These are phyloP conservation scores for Aspergillus wentii DNA, from an alignment of 495 filamentous ascomycete genomes.

Conservation along the genomic window DNA sequence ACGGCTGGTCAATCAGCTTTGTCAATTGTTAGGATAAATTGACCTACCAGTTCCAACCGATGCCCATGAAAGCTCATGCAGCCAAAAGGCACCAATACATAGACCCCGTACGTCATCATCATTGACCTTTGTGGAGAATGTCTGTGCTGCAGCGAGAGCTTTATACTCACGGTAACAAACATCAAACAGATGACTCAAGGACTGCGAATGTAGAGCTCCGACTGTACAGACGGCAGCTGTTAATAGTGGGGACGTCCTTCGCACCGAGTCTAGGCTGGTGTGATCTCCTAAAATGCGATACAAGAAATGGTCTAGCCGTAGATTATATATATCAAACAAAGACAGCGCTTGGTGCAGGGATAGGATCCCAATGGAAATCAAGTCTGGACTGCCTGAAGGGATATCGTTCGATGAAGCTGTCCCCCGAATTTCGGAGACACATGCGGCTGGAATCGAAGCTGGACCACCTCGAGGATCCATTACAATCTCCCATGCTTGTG, in stretches of 20 bases:
- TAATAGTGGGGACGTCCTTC: slow-evolving; percentile 22
- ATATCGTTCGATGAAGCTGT: no score
- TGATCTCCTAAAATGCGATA: slow-evolving; percentile 30
- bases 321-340: slow-evolving; percentile 25
- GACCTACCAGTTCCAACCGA: slow-evolving; percentile 23
- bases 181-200: slow-evolving; percentile 22
- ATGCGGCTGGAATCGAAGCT: no score
- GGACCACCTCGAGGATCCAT: no score
- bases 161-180: slow-evolving; percentile 24
- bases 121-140: slow-evolving; percentile 15
- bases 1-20: no score
- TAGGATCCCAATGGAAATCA: slow-evolving; percentile 16
- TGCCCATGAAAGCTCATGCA: slow-evolving; percentile 28
- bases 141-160: slow-evolving; percentile 12
- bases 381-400: no score
- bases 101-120: slow-evolving; percentile 27
- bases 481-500: no score
- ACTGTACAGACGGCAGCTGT: slow-evolving; percentile 28
- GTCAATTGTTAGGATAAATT: slow-evolving; percentile 7
- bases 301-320: slow-evolving; percentile 30
- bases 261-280: slow-evolving; percentile 18
- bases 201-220: slow-evolving; percentile 23
- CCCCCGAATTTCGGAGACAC: no score
- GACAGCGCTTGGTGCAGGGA: no score
- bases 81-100: slow-evolving; percentile 33